Evolutionary conservation across 495 filamentous ascomycete genomes (phyloP).

Genomic region (Aspergillus baeticus): DNA sequence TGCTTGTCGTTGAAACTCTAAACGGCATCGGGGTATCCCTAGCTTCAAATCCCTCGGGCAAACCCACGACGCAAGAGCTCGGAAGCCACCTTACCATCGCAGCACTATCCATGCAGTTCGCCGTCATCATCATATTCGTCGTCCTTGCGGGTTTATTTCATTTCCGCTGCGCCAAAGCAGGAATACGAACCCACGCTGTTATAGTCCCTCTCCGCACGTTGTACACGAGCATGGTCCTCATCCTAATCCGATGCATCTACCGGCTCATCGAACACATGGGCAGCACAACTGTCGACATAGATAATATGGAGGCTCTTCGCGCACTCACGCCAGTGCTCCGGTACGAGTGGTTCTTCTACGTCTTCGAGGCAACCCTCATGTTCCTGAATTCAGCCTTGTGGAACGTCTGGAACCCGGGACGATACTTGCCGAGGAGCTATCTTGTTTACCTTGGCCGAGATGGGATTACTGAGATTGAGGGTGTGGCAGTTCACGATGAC

Average conservation of each 20-base stretch:
- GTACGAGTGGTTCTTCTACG: slow-evolving; percentile 65
- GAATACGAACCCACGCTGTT: slow-evolving; percentile 31
- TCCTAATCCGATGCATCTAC: slow-evolving; percentile 56
- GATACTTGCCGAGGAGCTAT: slow-evolving; percentile 51
- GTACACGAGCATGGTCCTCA: slow-evolving; percentile 53
- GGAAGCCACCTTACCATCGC: slow-evolving; percentile 56
- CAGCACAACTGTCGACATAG: slow-evolving; percentile 22
- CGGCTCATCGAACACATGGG: slow-evolving; percentile 57
- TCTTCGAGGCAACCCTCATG: slow-evolving; percentile 63
- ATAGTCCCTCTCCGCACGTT: slow-evolving; percentile 50
- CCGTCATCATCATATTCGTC: slow-evolving; percentile 54
- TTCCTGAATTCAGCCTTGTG: slow-evolving; percentile 50
- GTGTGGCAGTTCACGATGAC: slow-evolving; percentile 10
- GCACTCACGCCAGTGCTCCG: slow-evolving; percentile 46
- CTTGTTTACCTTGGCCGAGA: slow-evolving; percentile 56
- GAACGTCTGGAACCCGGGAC: slow-evolving; percentile 53
- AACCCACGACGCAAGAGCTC: slow-evolving; percentile 30
- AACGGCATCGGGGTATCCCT: slow-evolving; percentile 59
- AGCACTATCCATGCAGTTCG: slow-evolving; percentile 57
- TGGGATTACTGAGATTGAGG: slow-evolving; percentile 53
- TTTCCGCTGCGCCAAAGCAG: slow-evolving; percentile 34
- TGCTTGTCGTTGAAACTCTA: slow-evolving; percentile 57
- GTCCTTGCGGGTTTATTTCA: slow-evolving; percentile 55
- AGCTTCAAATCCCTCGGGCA: slow-evolving; percentile 45
- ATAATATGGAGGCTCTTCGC: slow-evolving; percentile 16